phyloP scores from a whole-genome alignment of 2,329 filamentous ascomycete species.

The Onygenales sp. region DNA sequence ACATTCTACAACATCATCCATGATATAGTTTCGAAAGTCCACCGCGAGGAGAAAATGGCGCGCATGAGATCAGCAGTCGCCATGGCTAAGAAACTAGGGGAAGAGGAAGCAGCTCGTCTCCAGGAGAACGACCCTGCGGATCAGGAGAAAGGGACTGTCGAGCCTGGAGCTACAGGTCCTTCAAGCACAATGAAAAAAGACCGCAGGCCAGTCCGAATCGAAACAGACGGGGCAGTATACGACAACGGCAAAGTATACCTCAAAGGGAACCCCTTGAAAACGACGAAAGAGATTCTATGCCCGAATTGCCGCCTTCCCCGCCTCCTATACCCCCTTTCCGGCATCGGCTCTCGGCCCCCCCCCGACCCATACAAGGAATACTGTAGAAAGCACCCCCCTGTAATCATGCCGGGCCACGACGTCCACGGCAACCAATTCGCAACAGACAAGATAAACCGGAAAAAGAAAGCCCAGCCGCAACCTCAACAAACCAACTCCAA shows the following conservation, averaged over 20 bases:
- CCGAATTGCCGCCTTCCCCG: slow-evolving; percentile 51
- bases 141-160: slow-evolving; percentile 19
- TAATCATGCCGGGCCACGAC: slow-evolving; percentile 48
- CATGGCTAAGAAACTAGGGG: slow-evolving; percentile 33
- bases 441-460: slow-evolving; percentile 38
- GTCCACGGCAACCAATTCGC: slow-evolving; percentile 48
- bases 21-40: slow-evolving; percentile 48
- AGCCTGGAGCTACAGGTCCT: slow-evolving; percentile 25
- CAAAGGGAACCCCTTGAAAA: slow-evolving; percentile 50
- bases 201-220: slow-evolving; percentile 27
- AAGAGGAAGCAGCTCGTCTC: slow-evolving; percentile 25
- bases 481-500: slow-evolving; percentile 16
- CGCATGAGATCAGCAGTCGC: slow-evolving; percentile 46
- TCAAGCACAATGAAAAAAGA: slow-evolving; percentile 23
- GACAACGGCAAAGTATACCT: slow-evolving; percentile 45
- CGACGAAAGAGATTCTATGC: slow-evolving; percentile 50
- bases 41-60: slow-evolving; percentile 52
- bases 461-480: slow-evolving; percentile 28
- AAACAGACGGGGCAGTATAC: slow-evolving; percentile 44
- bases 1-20: slow-evolving; percentile 52
- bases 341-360: slow-evolving; percentile 37
- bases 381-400: slow-evolving; percentile 51
- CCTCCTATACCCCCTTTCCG: slow-evolving; percentile 47
- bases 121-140: slow-evolving; percentile 24
- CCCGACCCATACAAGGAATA: slow-evolving; percentile 46